These are phyloP conservation scores for Eucalyptus globulus DNA, from an alignment of 345 rosid genomes.

Conservation along the genomic window DNA sequence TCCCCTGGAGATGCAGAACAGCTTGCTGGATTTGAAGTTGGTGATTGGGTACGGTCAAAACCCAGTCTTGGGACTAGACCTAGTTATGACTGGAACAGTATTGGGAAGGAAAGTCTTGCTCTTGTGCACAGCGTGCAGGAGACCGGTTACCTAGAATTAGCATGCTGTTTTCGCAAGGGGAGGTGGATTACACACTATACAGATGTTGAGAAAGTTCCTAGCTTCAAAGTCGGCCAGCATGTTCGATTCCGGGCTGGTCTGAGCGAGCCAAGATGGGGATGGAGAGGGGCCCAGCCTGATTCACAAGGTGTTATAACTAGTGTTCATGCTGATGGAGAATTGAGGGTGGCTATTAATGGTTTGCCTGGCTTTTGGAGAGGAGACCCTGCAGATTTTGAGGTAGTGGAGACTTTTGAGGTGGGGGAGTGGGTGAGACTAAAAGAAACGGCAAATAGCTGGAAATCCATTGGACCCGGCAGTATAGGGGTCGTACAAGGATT, in stretches of 20 bases:
- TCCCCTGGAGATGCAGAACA: constrained; percentile 98
- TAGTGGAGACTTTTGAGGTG: constrained; percentile 65
- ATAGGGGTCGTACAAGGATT: constrained; percentile 85
- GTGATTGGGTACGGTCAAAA: constrained; percentile 97
- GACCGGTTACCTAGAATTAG: constrained; percentile 76
- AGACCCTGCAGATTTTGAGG: constrained; percentile 87
- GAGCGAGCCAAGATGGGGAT: constrained; percentile 93
- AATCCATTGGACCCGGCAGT: constrained; percentile 69
- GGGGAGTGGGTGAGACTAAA: constrained; percentile 90
- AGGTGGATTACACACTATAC: constrained; percentile 66
- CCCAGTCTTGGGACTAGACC: constrained; percentile 88
- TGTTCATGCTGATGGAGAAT: constrained; percentile 94
- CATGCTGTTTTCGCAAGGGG: constrained; percentile 93
- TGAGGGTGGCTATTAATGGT: constrained; percentile 74
- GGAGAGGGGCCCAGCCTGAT: constrained; percentile 79
- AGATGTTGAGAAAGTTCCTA: constrained; percentile 76
- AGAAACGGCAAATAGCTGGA: constrained; percentile 57
- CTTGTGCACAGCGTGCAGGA: constrained; percentile 91
- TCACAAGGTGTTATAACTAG: constrained; percentile 73
- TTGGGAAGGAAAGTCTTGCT: constrained; percentile 87
- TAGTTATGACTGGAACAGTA: constrained; percentile 85
- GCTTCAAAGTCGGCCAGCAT: constrained; percentile 79
- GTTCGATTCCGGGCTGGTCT: constrained; percentile 73
- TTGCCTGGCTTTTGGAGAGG: constrained; percentile 85
- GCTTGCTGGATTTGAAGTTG: constrained; percentile 94